Conservation (phyloP, 805 yeast species). For the Metschnikowia bowlesiae region DNA sequence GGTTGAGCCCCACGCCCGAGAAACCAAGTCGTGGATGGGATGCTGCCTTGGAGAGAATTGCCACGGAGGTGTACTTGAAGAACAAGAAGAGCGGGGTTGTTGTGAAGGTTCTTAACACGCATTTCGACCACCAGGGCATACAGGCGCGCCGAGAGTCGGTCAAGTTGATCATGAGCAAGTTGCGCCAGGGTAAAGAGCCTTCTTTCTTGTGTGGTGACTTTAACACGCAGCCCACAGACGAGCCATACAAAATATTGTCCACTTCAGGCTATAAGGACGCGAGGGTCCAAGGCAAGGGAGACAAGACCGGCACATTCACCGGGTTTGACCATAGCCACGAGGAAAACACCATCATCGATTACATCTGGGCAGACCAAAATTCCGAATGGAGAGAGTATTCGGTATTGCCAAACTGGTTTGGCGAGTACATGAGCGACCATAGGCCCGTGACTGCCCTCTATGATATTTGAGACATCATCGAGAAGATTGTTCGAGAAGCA, state of each 20-base stretch:
- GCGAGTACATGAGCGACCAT: slow-evolving; percentile 37
- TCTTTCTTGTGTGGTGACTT: slow-evolving; percentile 41
- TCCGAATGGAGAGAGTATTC: slow-evolving; percentile 20
- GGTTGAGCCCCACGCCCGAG: slow-evolving; percentile 40
- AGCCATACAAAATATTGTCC: slow-evolving; percentile 37
- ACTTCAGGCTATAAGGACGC: slow-evolving; percentile 38
- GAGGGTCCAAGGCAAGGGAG: slow-evolving; percentile 27
- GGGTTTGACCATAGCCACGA: slow-evolving; percentile 39
- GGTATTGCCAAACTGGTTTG: slow-evolving; percentile 34
- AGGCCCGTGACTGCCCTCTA: slow-evolving; percentile 33
- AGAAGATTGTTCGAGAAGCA: not conserved
- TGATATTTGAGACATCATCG: not conserved
- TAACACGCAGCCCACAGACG: slow-evolving; percentile 39
- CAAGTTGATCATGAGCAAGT: slow-evolving; percentile 36
- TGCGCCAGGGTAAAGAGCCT: slow-evolving; percentile 30
- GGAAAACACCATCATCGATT: slow-evolving; percentile 36
- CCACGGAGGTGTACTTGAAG: slow-evolving; percentile 34
- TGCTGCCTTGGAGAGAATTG: slow-evolving; percentile 39
- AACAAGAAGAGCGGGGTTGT: slow-evolving; percentile 19
- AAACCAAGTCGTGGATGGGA: slow-evolving; percentile 41
- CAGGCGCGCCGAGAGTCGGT: slow-evolving; percentile 34
- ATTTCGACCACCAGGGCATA: slow-evolving; percentile 40
- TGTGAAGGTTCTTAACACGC: slow-evolving; percentile 36
- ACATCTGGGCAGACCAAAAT: slow-evolving; percentile 35
- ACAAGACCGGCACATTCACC: slow-evolving; percentile 43